Evolutionary conservation across 208 protist genomes (phyloP).

Genomic region (Trypanosoma melophagium): DNA sequence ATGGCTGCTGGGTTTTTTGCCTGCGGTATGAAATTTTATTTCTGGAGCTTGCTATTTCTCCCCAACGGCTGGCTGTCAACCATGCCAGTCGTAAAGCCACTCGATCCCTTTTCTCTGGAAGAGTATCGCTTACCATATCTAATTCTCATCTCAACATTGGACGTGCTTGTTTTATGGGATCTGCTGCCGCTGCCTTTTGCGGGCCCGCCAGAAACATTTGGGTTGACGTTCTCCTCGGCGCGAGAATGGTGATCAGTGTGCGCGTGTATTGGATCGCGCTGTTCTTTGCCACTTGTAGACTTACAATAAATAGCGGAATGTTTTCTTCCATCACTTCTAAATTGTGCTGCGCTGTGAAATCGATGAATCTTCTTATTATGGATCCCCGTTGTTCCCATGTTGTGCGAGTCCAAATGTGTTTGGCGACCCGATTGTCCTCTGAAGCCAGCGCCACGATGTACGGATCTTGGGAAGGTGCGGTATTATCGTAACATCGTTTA

Average conservation of each 20-base stretch:
- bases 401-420: constrained; percentile 9
- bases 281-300: constrained; percentile 16
- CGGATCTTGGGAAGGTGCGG: background rate
- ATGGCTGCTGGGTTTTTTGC: background rate
- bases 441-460: constrained; percentile 11
- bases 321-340: background rate
- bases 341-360: background rate
- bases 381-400: constrained; percentile 1
- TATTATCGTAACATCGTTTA: background rate
- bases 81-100: constrained; percentile 6
- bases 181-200: background rate
- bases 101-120: background rate
- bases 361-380: background rate
- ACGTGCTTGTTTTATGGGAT: constrained; percentile 15
- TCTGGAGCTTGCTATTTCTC: constrained; percentile 10
- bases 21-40: constrained; percentile 12
- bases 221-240: background rate
- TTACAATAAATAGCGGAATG: constrained; percentile 10
- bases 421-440: constrained; percentile 4
- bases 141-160: constrained; percentile 13
- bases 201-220: constrained; percentile 1
- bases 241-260: background rate
- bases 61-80: background rate
- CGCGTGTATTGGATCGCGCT: constrained; percentile 6
- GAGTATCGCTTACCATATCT: constrained; percentile 2